phyloP scores from a whole-genome alignment of 1,139 yeast genomes.

The Saccharomycopsis hybrid region DNA sequence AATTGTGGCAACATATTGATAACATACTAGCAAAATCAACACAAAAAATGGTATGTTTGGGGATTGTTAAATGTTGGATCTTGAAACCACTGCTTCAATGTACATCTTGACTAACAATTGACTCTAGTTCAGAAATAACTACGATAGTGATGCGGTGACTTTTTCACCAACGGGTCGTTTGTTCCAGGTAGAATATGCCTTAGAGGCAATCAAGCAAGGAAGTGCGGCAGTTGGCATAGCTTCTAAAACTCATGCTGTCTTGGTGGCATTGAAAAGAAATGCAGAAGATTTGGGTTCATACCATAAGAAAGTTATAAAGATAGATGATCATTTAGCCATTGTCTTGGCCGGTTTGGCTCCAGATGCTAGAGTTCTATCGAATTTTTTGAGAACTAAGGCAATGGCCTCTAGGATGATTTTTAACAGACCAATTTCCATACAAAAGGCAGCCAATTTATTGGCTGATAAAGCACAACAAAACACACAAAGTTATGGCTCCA shows the following conservation, averaged over 20 bases:
- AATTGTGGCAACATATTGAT: no score
- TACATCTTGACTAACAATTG: no score
- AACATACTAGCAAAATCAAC: no score
- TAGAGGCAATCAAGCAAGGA: constrained; percentile 97
- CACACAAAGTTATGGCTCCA: constrained; percentile 91
- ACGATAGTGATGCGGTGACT: constrained; percentile 96
- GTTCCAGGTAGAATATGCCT: constrained; percentile 92
- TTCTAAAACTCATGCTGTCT: constrained; percentile 78
- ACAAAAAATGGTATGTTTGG: no score
- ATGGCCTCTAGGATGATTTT: constrained; percentile 81
- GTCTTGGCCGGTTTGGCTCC: constrained; percentile 98
- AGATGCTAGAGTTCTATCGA: constrained; percentile 90
- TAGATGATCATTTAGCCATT: constrained; percentile 90
- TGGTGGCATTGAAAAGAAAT: constrained; percentile 89
- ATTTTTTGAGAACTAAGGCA: constrained; percentile 85
- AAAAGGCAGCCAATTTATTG: constrained; percentile 76
- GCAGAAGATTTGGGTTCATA: constrained; percentile 97
- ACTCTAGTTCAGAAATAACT: constrained; percentile 83
- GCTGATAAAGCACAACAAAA: constrained; percentile 97
- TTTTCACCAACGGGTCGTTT: constrained; percentile 96
- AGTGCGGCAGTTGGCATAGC: constrained; percentile 94
- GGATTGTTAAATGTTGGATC: no score
- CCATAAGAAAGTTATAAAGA: constrained; percentile 85
- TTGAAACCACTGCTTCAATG: no score
- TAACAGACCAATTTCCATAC: constrained; percentile 81